These are phyloP conservation scores for Septoria petroselini DNA, from an alignment of 2,329 filamentous ascomycete genomes.

Conservation along the genomic window DNA sequence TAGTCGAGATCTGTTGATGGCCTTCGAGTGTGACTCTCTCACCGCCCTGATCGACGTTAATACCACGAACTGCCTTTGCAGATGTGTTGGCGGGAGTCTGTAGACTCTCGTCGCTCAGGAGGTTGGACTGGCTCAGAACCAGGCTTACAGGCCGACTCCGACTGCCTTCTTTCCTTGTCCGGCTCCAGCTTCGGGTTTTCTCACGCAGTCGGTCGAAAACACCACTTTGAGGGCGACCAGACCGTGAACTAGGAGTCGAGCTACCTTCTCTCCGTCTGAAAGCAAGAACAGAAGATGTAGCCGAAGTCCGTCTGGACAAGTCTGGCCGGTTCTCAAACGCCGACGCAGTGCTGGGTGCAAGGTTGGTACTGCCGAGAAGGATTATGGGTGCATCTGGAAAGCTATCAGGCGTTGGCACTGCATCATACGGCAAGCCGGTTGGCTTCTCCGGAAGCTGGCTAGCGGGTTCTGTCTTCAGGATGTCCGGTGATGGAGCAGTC, in stretches of 20 bases:
- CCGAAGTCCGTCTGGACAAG: conserved; percentile 3
- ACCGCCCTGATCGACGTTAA: not conserved
- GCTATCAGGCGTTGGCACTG: not conserved
- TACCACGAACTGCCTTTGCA: not conserved
- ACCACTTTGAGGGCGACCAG: conserved; percentile 20
- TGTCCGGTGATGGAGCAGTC: no score
- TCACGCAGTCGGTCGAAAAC: conserved; percentile 21
- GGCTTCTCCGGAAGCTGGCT: no score
- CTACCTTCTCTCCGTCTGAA: conserved; percentile 3
- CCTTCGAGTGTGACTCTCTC: not conserved
- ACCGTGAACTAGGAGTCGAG: conserved; percentile 13
- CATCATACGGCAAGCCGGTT: no score
- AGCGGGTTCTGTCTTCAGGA: no score
- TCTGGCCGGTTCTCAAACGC: conserved; percentile 3
- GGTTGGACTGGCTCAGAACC: conserved; percentile 14
- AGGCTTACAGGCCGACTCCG: conserved; percentile 23
- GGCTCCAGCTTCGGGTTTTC: conserved; percentile 20
- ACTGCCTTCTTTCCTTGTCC: conserved; percentile 14
- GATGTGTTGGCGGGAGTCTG: not conserved
- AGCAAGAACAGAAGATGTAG: conserved; percentile 1
- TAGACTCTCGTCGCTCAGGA: conserved; percentile 14
- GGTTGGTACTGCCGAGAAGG: not conserved
- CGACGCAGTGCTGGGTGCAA: not conserved
- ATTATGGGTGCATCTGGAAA: not conserved
- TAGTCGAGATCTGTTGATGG: not conserved